Percentiles rank a stretch among this genome's conserved stretches.
These are phyloP conservation scores for Malus orientalis DNA, from an alignment of 306 rosid species.

Conservation along the genomic window DNA sequence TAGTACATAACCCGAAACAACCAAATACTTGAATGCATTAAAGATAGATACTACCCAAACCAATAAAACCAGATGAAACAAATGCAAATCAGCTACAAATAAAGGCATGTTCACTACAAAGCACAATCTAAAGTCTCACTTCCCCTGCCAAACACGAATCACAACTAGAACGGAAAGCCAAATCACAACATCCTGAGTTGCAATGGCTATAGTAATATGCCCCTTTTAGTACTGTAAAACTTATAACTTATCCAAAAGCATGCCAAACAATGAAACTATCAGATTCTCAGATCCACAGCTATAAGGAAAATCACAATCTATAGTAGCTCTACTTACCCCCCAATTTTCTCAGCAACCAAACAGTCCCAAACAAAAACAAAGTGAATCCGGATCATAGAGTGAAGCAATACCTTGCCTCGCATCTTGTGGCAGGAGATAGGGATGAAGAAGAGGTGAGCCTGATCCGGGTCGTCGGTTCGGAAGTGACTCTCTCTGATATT, in stretches of 20 bases:
- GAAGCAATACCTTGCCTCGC: conserved; percentile 78
- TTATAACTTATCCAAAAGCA: not conserved
- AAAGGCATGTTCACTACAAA: not conserved
- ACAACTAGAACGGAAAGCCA: not conserved
- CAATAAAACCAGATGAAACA: not conserved
- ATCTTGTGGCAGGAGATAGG: conserved; percentile 95
- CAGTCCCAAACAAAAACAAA: not conserved
- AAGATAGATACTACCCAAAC: not conserved
- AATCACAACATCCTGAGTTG: not conserved
- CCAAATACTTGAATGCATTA: not conserved
- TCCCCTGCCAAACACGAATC: not conserved
- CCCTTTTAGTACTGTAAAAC: not conserved
- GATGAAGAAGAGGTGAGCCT: conserved; percentile 83
- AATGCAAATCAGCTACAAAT: not conserved
- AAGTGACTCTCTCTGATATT: conserved; percentile 75
- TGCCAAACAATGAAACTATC: not conserved
- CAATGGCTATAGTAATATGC: not conserved
- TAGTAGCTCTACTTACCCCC: not conserved
- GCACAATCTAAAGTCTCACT: not conserved
- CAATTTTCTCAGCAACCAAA: not conserved
- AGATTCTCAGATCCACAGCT: conserved; percentile 19
- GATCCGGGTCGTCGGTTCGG: conserved; percentile 72
- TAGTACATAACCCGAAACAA: not conserved
- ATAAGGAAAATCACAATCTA: not conserved
- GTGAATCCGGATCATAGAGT: not conserved